Percentiles rank a stretch among this genome's conserved stretches.
Evolutionary conservation across 352 stramenopile genomes (phyloP).

Genomic region (Phytophthora palmivora): DNA sequence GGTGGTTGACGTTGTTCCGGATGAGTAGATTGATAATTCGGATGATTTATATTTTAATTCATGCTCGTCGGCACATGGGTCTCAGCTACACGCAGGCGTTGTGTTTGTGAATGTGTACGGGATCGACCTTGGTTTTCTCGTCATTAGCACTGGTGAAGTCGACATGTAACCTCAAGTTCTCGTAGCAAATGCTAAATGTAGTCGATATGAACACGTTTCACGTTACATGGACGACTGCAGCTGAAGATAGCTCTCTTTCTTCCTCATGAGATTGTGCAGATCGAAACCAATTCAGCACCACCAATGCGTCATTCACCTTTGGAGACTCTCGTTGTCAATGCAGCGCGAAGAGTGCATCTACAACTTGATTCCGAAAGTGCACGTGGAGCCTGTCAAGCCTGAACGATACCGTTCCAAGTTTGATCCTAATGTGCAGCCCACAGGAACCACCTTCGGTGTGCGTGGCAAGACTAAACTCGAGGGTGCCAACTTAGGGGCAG

Average conservation of each 20-base stretch:
- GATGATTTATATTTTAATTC: no score
- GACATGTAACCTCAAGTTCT: not conserved
- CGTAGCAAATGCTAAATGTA: constrained; percentile 10
- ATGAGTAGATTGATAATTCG: constrained; percentile 12
- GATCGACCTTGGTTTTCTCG: no score
- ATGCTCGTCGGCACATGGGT: no score
- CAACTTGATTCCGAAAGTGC: constrained; percentile 89
- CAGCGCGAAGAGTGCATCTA: constrained; percentile 92
- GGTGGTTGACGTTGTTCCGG: constrained; percentile 20
- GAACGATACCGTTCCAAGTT: constrained; percentile 91
- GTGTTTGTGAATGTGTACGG: no score
- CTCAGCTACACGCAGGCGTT: no score
- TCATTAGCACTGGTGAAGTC: no score
- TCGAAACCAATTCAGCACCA: constrained; percentile 14
- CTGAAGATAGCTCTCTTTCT: constrained; percentile 28
- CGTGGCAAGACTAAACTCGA: constrained; percentile 75
- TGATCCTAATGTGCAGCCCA: constrained; percentile 82
- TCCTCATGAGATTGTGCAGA: constrained; percentile 23
- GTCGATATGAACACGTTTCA: not conserved
- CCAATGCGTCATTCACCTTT: constrained; percentile 16
- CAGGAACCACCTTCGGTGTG: constrained; percentile 89
- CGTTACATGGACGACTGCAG: not conserved
- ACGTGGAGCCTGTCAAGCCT: constrained; percentile 73
- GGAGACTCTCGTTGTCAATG: constrained; percentile 40
- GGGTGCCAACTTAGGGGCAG: constrained; percentile 69